phyloP scores from a whole-genome alignment of 345 rosid species.

The Heritiera fomes region DNA sequence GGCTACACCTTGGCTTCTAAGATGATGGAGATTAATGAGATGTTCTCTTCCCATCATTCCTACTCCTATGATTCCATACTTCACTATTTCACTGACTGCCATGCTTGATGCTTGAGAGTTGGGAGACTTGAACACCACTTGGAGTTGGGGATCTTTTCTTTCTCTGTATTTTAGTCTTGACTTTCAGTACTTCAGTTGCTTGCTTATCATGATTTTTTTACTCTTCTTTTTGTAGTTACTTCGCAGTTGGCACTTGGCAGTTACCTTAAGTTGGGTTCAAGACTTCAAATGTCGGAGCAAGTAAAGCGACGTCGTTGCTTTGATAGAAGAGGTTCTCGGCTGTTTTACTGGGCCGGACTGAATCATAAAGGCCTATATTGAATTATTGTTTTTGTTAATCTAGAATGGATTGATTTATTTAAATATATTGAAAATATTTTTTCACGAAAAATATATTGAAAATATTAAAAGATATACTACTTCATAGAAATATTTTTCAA shows the following conservation, averaged over 20 bases:
- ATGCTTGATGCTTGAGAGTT: constrained; percentile 22
- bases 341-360: too few species aligned
- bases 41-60: constrained; percentile 99
- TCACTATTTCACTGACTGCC: constrained; percentile 34
- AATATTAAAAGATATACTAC: too few species aligned
- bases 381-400: too few species aligned
- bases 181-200: background rate
- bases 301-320: background rate
- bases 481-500: too few species aligned
- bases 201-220: background rate
- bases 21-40: constrained; percentile 83
- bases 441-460: too few species aligned
- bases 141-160: background rate
- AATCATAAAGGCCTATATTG: background rate
- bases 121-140: background rate
- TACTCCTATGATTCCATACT: constrained; percentile 82
- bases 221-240: background rate
- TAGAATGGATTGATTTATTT: too few species aligned
- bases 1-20: constrained; percentile 55
- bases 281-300: background rate
- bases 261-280: background rate
- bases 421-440: too few species aligned
- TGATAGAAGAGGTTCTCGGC: too few species aligned
- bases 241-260: background rate
- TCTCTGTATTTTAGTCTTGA: background rate